Base-by-base conservation (phyloP, 345 rosid genomes). In the Bruguiera parviflora region DNA sequence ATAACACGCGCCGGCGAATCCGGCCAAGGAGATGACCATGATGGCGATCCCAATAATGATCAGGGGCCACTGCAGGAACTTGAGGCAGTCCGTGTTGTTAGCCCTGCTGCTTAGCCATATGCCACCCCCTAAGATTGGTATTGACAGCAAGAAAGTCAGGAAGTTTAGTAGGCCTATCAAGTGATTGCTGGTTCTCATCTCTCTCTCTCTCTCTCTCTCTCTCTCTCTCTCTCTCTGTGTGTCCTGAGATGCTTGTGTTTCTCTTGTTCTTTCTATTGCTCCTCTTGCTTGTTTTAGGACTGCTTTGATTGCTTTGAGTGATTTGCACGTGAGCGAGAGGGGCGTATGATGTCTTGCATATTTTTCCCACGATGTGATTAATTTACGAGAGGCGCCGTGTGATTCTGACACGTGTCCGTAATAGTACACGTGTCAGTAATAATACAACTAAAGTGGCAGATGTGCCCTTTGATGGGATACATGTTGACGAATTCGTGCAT, bases 81-180 rank as follows among this genome's bases (percentile, higher is more conserved):
- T 75, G 28, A 95, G 69, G 74, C 99, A 95, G 75, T 95, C 96
- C 4, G 99, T 87, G 82, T 79, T 82, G 92, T 80, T 88, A 79
- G 99, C 98, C 68, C 89, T 73, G 80, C 77, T 87, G 88, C 96
- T 86, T 3, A 95, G 86, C 99, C 99, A 95, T 82, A 95, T 95
- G 15, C 99, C 99, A 22, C 94, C 97, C n/a, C 97, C 97, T 49
- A 89, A 74, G 84, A 95, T 92, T 0, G 96, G 96, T 65, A 95
- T 79, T 1, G 99, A 88, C 20, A 95, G 82, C 20, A 95, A 81
- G 85, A 95, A 90, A 33, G 97, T 92, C 18, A 89, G 4, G 92
- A 95, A 95, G 86, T 92, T 92, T 2, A 95, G 73, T 8, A 90
- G 32, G 2, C 98, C 99, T 58, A 89, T 87, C 63, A 90, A 79